Evolutionary conservation across 2,329 filamentous ascomycete species (phyloP).

Genomic region (Zymoseptoria passerinii): DNA sequence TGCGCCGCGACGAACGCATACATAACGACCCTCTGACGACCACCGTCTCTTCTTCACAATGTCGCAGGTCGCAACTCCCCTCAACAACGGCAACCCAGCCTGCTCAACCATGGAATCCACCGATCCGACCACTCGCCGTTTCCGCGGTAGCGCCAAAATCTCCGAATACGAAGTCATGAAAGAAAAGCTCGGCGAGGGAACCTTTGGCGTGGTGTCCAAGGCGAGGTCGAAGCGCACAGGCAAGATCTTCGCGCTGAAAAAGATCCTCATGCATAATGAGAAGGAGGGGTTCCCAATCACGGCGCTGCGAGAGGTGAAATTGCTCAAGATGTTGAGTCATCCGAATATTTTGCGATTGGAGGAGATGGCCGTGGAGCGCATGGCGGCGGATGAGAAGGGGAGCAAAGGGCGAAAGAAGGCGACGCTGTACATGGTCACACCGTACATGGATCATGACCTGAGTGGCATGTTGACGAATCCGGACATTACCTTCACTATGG

Average conservation of each 20-base stretch:
- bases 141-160: slow-evolving; percentile 77
- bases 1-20: neutral
- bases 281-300: slow-evolving; percentile 99
- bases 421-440: slow-evolving; percentile 97
- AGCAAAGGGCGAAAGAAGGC: slow-evolving; percentile 49
- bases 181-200: slow-evolving; percentile 80
- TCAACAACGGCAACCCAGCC: slow-evolving; percentile 11
- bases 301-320: slow-evolving; percentile 91
- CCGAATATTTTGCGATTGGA: slow-evolving; percentile 77
- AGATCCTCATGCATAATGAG: slow-evolving; percentile 99
- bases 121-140: slow-evolving; percentile 50
- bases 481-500: slow-evolving; percentile 72
- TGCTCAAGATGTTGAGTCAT: slow-evolving; percentile 90
- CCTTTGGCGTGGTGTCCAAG: slow-evolving; percentile 93
- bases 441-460: slow-evolving; percentile 99
- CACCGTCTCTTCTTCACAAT: slow-evolving; percentile 1
- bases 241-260: slow-evolving; percentile 79
- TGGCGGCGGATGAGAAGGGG: slow-evolving; percentile 36
- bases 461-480: slow-evolving; percentile 94
- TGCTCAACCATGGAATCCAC: slow-evolving; percentile 25
- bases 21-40: neutral
- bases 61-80: slow-evolving; percentile 44
- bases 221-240: slow-evolving; percentile 69
- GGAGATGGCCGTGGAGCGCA: slow-evolving; percentile 92
- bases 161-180: slow-evolving; percentile 68